Base-by-base conservation (phyloP, 2,329 filamentous ascomycete genomes). In the Exophiala dermatitidis region DNA sequence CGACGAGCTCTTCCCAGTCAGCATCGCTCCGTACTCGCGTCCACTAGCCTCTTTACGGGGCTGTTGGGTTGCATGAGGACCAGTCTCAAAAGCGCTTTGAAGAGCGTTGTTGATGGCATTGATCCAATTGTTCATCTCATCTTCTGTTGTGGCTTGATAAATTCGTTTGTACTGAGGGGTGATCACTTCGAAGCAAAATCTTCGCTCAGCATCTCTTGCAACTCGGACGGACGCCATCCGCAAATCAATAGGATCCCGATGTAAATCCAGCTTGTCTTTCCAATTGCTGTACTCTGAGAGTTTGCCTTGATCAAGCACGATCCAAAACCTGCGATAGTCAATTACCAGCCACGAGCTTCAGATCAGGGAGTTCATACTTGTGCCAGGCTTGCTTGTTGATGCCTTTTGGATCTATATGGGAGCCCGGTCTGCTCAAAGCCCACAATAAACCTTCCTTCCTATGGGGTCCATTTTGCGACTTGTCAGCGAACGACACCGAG, bases 381-480 rank as follows among this genome's bases (percentile, higher is more conserved):
- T 98, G 93, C 93, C 93, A 98, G 47, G 89, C 90, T 70, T 95
- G 90, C 68, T 97, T 96, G 67, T 96, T 97, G 63, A 98, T 76
- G 12, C 89, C 90, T 63, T 93, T 89, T 6, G 93, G 93, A 68
- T 98, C 94, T 30, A 93, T 90, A 68, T 98, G 93, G 53, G 89
- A 91, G 12, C 90, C 90, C 2, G 91, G 91, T 59, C 89, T 82
- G 66, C 91, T 97, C 42, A 97, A 74, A 29, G 94, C 90, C 93
- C 93, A 98, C 5, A 98, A 72, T 6, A 98, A 76, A 4, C 93
- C 94, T 73, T 98, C 93, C 67, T 97, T 98, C 42, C 88, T 82
- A 62, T 91, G 85, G 43, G 85, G 79, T 3, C 78, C 79, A 60
- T 69, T 69, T 38, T 77, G 76, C 12, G 56, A 46, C 56, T 78